phyloP scores from a whole-genome alignment of 805 yeast species.

The Sungouiella blattae region DNA sequence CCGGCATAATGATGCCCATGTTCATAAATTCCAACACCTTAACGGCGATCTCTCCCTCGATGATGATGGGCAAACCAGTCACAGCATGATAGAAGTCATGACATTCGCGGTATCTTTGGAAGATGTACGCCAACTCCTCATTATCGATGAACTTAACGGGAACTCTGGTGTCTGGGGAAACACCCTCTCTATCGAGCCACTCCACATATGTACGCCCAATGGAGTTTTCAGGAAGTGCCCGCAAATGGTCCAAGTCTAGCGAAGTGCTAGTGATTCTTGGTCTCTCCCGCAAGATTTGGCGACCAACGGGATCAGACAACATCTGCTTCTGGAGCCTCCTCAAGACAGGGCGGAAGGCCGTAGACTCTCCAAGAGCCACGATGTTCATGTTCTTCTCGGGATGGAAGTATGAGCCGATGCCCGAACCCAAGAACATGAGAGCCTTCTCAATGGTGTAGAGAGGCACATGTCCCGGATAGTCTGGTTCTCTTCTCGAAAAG shows the following conservation, averaged over 20 bases:
- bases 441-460: conserved; percentile 59
- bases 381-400: conserved; percentile 75
- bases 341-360: conserved; percentile 72
- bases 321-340: conserved; percentile 61
- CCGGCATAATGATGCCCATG: conserved; percentile 93
- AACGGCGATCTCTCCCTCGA: conserved; percentile 96
- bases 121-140: conserved; percentile 87
- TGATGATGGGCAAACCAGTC: conserved; percentile 81
- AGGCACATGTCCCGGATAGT: conserved; percentile 79
- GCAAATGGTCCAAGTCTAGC: conserved; percentile 58
- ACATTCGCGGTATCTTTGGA: conserved; percentile 91
- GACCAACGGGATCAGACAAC: conserved; percentile 73
- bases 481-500: conserved; percentile 40
- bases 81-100: conserved; percentile 96
- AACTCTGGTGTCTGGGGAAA: conserved; percentile 89
- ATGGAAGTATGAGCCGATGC: conserved; percentile 71
- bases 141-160: conserved; percentile 85
- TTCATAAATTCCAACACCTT: conserved; percentile 91
- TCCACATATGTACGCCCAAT: conserved; percentile 75
- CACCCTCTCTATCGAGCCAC: conserved; percentile 85
- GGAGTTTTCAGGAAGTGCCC: conserved; percentile 60
- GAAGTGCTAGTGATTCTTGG: conserved; percentile 80
- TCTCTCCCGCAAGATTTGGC: conserved; percentile 70
- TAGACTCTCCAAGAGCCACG: conserved; percentile 85
- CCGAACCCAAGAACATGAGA: conserved; percentile 66